Base-by-base conservation (phyloP, 2,329 filamentous ascomycete species). In the Calonectria hongkongensis region DNA sequence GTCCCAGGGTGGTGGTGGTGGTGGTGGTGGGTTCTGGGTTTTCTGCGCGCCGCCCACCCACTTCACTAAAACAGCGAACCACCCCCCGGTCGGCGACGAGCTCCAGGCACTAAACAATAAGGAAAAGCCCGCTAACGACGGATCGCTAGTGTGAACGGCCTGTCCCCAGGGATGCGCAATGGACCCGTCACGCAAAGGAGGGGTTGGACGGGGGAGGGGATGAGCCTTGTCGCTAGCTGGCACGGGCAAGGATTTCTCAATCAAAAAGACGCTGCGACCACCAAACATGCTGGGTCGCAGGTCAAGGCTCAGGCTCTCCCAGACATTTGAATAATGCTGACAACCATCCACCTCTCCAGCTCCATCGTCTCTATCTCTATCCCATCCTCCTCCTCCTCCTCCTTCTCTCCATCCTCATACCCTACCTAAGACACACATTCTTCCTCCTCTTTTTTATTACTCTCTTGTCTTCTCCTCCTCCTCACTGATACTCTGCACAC, bases 211-310 rank as follows among this genome's bases (percentile, higher is more conserved):
- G 45, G 47, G 65, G 50, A 43, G 28, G 47, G 43, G 51, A 39
- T 41, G 64, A 50, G 66, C 56, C 48, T 51, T 45, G 39, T 43
- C 36, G 36, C 48, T 43, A 47, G 54, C 39, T 60, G 54, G 54
- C 33, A 41, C 54, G 39, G 65, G 30, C 69, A 63, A 64, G 58
- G 58, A 56, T 48, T 64, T 41, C 47, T 41, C 36, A 50, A 66
- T 45, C 39, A 74, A 78, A 78, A 74, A 65, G 73, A 75, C 77
- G 77, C 77, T 78, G 79, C 77, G 70, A 71, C 77, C 77, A 79
- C 77, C 77, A 79, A 79, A 74, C 73, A 73, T 79, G 73, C 64
- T 71, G 74, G 77, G 77, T 78, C 75, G 74, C 66, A 72, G 71
- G 73, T 76, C 51, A 63, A 72, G 58, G 58, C 58, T 63, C 58